Evolutionary conservation across 2,329 filamentous ascomycete genomes (phyloP).

Genomic region (Ceratocystis eucalypticola): DNA sequence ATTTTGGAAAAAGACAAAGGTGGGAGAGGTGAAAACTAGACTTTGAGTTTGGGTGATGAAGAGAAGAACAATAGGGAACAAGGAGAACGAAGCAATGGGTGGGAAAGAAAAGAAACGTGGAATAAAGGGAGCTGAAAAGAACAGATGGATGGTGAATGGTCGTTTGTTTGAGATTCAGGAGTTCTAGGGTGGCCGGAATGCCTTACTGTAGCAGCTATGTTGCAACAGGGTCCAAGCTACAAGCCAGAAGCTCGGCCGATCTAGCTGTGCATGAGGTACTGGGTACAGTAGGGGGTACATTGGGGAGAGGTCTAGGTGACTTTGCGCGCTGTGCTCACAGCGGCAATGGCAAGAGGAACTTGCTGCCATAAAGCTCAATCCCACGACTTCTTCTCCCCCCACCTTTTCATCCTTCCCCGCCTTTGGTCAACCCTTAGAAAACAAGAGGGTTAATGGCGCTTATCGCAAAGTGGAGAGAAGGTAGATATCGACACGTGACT

Average conservation of each 20-base stretch:
- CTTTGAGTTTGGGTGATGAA: neutral
- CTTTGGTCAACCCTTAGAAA: too few species aligned
- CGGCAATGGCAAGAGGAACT: too few species aligned
- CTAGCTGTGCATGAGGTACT: neutral
- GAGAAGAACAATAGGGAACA: neutral
- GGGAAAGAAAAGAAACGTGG: conserved; percentile 7
- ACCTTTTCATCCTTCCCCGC: too few species aligned
- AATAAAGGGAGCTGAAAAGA: conserved; percentile 1
- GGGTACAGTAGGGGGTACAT: too few species aligned
- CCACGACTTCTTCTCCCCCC: too few species aligned
- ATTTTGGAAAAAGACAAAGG: conserved; percentile 27
- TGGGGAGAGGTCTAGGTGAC: too few species aligned
- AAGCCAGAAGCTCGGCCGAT: neutral
- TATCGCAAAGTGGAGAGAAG: neutral
- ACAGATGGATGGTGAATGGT: neutral
- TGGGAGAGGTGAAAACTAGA: neutral
- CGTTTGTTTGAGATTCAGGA: neutral
- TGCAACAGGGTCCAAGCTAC: neutral
- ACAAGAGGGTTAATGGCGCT: neutral
- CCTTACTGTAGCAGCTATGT: neutral
- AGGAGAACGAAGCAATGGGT: neutral
- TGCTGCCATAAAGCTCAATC: too few species aligned
- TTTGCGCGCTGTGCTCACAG: too few species aligned
- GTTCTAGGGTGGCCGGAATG: neutral
- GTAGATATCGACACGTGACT: neutral